Evolutionary conservation across 108 stramenopile genomes (phyloP).

Genomic region (Nannochloropsis salina): DNA sequence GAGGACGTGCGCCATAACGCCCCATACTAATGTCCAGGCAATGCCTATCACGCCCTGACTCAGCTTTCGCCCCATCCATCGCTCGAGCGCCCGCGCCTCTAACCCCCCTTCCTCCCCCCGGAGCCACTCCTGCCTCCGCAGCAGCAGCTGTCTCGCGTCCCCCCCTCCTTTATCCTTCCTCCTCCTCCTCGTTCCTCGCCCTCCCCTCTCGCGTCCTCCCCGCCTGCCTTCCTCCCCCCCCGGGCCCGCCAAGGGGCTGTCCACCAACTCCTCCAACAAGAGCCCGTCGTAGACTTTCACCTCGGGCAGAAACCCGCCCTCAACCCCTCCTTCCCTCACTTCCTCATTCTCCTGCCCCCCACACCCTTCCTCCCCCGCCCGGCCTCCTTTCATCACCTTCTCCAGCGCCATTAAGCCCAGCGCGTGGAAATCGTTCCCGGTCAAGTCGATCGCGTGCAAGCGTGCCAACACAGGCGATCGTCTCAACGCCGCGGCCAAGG

Average conservation of each 20-base stretch:
- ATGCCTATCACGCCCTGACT: neutral
- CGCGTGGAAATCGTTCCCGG: neutral
- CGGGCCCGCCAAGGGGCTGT: neutral
- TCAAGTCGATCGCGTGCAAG: neutral
- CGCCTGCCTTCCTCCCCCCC: neutral
- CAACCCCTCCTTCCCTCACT: neutral
- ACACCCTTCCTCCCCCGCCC: neutral
- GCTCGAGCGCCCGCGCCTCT: neutral
- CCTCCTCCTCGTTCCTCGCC: neutral
- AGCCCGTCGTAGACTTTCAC: constrained; percentile 3
- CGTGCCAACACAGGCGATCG: neutral
- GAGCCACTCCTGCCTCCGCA: neutral
- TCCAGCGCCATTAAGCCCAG: neutral
- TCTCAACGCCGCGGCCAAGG: neutral
- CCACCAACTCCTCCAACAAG: neutral
- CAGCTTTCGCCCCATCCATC: neutral
- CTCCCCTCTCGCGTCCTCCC: neutral
- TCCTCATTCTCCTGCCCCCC: neutral
- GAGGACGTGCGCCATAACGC: neutral
- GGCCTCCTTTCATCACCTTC: neutral
- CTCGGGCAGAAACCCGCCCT: neutral
- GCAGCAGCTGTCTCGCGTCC: neutral
- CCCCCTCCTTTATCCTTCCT: neutral
- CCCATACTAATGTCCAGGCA: neutral
- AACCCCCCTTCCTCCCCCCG: neutral